These are phyloP conservation scores for Hymenoscyphus infarciens DNA, from an alignment of 2,329 filamentous ascomycete genomes.

Conservation along the genomic window DNA sequence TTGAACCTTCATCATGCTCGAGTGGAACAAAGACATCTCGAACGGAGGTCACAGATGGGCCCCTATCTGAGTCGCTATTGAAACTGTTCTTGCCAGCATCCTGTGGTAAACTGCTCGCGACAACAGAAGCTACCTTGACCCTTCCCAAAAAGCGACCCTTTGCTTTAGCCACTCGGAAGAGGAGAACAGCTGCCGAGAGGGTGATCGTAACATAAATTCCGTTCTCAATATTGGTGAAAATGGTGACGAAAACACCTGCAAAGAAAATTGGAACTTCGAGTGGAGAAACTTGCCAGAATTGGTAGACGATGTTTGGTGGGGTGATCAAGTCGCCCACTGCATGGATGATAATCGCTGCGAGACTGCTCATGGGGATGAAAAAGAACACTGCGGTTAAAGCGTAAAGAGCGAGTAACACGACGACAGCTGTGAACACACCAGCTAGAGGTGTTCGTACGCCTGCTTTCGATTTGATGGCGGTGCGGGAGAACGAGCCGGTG, in stretches of 20 bases:
- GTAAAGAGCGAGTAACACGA: slow-evolving; percentile 89
- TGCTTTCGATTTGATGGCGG: slow-evolving; percentile 95
- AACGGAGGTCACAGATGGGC: slow-evolving; percentile 37
- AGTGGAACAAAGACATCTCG: slow-evolving; percentile 86
- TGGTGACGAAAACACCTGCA: slow-evolving; percentile 81
- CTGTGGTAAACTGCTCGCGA: slow-evolving; percentile 67
- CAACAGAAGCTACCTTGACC: slow-evolving; percentile 80
- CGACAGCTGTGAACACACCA: slow-evolving; percentile 78
- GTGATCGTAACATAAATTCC: slow-evolving; percentile 86
- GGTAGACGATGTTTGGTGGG: slow-evolving; percentile 84
- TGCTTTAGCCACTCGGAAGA: slow-evolving; percentile 81
- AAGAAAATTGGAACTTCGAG: slow-evolving; percentile 92
- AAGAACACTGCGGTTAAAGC: slow-evolving; percentile 85
- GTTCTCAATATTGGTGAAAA: slow-evolving; percentile 86
- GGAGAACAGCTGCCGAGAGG: slow-evolving; percentile 72
- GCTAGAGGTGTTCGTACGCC: slow-evolving; percentile 89
- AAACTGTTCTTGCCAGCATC: slow-evolving; percentile 47
- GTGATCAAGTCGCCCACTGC: slow-evolving; percentile 92
- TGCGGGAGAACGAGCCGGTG: slow-evolving; percentile 93
- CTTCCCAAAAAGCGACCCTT: slow-evolving; percentile 79
- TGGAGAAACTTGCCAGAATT: slow-evolving; percentile 92
- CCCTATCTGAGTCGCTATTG: slow-evolving; percentile 50
- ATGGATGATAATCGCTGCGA: slow-evolving; percentile 91
- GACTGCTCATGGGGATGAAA: slow-evolving; percentile 79
- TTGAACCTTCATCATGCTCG: slow-evolving; percentile 81